Base-by-base conservation (phyloP, 1,284 basidiomycete species). In the Austroboletus novae-zelandiae region DNA sequence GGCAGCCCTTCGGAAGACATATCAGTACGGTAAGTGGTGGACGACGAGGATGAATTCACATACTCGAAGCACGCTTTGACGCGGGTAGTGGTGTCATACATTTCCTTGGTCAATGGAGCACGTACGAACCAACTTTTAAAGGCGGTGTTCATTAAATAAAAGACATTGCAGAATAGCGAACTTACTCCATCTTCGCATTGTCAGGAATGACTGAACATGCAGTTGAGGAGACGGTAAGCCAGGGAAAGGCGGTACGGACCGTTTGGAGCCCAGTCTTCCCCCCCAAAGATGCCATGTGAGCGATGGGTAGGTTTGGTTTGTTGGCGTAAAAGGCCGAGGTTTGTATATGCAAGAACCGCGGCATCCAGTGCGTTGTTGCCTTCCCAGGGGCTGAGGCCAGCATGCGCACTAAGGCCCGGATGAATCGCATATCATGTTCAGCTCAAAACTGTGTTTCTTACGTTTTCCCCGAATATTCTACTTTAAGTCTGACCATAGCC, bases 301-400 rank as follows among this genome's bases (percentile, higher is more conserved):
- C 82, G 78, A 55, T 80, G 74, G 1, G 76, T 76, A 0, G 84
- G 81, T 40, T 73, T 72, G 18, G 86, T 74, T 58, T 91, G 89
- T 65, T 92, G 89, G n/a, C 89, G 78, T 18, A 91, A 74, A 4
- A 79, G 80, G 1, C 84, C 81, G 27, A 91, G 79, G 47, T 82
- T 83, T 48, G 75, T 80, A 65, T 91, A 91, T 10, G 83, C 84
- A 4, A 87, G 73, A 13, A 89, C 83, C 3, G 84, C 89, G 1
- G 89, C 90, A 62, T 91, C 89, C 11, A 89, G 71, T 1, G 89
- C 85, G 56, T 91, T 91, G 55, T 72, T 74, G 9, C 86, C 89
- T 65, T 89, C 83, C 86, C 85, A 89, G 31, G 83, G 86, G 10
- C 81, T 83, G 23, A 83, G 73, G 29, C 79, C 81, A 10, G 86